These are phyloP conservation scores for Apiospora hydei DNA, from an alignment of 2,329 filamentous ascomycete species.

Conservation along the genomic window DNA sequence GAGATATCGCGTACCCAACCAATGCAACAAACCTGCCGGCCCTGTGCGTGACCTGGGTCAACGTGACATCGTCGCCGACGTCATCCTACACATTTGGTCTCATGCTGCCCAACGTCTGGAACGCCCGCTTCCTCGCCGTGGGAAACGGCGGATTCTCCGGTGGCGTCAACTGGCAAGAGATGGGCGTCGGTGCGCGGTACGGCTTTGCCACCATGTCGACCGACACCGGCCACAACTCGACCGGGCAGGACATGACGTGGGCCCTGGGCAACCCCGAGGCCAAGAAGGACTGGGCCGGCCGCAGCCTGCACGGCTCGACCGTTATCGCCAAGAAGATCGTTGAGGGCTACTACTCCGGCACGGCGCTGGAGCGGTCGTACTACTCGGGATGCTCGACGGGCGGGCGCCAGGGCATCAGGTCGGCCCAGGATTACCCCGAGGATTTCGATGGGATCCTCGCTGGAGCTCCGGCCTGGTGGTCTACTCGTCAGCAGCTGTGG, in stretches of 20 bases:
- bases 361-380: conserved; percentile 49
- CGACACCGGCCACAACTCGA: conserved; percentile 41
- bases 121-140: conserved; percentile 40
- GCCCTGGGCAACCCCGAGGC: conserved; percentile 33
- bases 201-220: conserved; percentile 44
- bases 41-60: conserved; percentile 43
- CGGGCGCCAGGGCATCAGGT: conserved; percentile 58
- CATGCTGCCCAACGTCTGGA: conserved; percentile 44
- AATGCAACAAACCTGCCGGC: conserved; percentile 41
- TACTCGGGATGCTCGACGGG: conserved; percentile 61
- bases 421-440: conserved; percentile 48
- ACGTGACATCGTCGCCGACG: conserved; percentile 37
- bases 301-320: conserved; percentile 34
- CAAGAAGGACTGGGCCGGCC: conserved; percentile 28
- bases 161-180: conserved; percentile 43
- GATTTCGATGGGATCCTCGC: conserved; percentile 56
- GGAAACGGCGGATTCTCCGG: conserved; percentile 45
- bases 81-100: conserved; percentile 43
- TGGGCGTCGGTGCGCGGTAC: conserved; percentile 36
- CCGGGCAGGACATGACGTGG: conserved; percentile 33
- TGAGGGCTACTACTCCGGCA: conserved; percentile 48
- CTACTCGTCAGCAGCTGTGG: conserved; percentile 23
- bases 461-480: conserved; percentile 41
- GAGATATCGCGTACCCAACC: conserved; percentile 32
- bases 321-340: conserved; percentile 51